phyloP scores from a whole-genome alignment of 225 moss, liverwort and hornwort species.

The Pseudoscleropodium purum region DNA sequence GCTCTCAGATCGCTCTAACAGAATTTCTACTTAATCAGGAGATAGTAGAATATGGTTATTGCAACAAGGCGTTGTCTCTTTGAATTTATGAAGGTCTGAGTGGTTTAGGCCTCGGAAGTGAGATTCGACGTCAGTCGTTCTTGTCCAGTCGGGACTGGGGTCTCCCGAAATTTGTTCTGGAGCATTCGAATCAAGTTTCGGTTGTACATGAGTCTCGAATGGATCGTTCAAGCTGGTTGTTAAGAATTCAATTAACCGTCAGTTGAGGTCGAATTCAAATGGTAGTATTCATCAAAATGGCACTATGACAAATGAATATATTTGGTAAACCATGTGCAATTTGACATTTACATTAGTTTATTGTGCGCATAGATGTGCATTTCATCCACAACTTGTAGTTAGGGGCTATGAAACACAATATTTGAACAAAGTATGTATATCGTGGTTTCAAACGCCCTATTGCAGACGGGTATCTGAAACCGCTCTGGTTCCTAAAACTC shows the following conservation, averaged over 20 bases:
- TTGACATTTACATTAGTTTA: background rate
- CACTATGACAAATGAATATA: background rate
- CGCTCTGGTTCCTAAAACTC: background rate
- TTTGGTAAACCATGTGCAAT: background rate
- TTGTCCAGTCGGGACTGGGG: background rate
- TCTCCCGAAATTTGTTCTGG: background rate
- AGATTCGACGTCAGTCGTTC: background rate
- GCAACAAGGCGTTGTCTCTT: background rate
- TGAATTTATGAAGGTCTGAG: background rate
- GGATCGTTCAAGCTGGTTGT: background rate
- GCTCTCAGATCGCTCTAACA: background rate
- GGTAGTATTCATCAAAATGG: background rate
- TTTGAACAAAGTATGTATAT: no score
- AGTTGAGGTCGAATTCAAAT: background rate
- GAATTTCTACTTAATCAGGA: background rate
- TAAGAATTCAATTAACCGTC: no score
- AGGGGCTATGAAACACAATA: background rate
- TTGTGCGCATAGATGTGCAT: background rate
- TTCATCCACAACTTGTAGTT: background rate
- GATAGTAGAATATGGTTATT: background rate
- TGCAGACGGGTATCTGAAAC: background rate
- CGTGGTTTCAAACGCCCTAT: background rate
- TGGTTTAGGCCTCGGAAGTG: background rate
- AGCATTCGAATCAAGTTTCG: background rate
- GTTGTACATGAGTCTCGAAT: background rate